A percentile compares a stretch with the other conserved stretches of the same genome.
These are phyloP conservation scores for Fistulina hepatica DNA, from an alignment of 1,284 basidiomycete genomes.

Conservation along the genomic window DNA sequence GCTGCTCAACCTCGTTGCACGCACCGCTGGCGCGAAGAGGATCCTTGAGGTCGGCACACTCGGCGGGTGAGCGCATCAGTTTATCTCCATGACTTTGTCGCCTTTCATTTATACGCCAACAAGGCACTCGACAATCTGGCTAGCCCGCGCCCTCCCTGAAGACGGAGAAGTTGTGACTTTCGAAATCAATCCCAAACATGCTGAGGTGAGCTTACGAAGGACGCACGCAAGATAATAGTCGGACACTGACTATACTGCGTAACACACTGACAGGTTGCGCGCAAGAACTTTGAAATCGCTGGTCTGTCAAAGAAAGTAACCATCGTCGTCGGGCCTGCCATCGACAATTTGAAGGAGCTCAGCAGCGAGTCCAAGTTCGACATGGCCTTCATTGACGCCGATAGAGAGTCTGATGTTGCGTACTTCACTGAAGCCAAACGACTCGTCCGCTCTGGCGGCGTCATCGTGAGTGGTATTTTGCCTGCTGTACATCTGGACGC, in stretches of 20 bases:
- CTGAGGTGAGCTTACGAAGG: not conserved
- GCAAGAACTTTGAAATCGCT: constrained; percentile 20
- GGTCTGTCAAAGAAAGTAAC: constrained; percentile 35
- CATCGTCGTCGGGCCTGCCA: constrained; percentile 40
- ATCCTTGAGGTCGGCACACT: constrained; percentile 53
- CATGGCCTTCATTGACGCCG: constrained; percentile 53
- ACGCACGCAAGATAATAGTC: not conserved
- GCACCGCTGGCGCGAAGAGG: constrained; percentile 37
- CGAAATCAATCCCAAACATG: constrained; percentile 6
- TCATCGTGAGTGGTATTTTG: constrained; percentile 33
- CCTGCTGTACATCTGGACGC: not conserved
- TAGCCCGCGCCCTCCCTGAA: constrained; percentile 7
- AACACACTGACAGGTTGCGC: constrained; percentile 20
- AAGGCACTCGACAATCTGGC: constrained; percentile 24
- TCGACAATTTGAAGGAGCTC: constrained; percentile 33
- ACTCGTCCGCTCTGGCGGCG: constrained; percentile 39
- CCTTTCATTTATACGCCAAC: too few species aligned
- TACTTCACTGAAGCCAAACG: constrained; percentile 49
- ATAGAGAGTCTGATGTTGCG: constrained; percentile 37
- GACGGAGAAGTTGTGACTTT: constrained; percentile 11
- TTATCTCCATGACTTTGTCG: too few species aligned
- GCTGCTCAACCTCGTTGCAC: constrained; percentile 38
- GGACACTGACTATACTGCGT: not conserved
- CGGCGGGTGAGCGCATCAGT: constrained; percentile 48
- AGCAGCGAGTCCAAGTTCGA: constrained; percentile 38